These are phyloP conservation scores for Penicillium olsonii DNA, from an alignment of 2,329 filamentous ascomycete genomes.

Conservation along the genomic window DNA sequence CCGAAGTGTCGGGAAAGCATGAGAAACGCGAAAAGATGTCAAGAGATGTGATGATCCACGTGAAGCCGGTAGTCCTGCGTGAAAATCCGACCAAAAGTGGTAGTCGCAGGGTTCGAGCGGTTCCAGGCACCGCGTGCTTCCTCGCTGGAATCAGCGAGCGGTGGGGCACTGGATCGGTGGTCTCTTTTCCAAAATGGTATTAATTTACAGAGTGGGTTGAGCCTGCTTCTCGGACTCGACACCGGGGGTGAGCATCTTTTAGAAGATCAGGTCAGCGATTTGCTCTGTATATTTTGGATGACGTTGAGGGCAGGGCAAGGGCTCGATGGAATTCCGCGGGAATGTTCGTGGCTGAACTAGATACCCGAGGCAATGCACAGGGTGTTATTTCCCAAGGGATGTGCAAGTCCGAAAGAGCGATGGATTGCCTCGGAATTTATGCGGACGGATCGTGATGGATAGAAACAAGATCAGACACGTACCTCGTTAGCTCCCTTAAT, in stretches of 20 bases:
- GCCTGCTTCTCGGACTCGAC: conserved; percentile 30
- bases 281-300: background rate
- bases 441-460: background rate
- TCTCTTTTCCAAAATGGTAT: conserved; percentile 20
- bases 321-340: background rate
- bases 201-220: conserved; percentile 42
- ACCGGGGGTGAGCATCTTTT: conserved; percentile 47
- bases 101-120: background rate
- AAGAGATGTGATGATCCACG: conserved; percentile 3
- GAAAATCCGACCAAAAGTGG: conserved; percentile 1
- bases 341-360: background rate
- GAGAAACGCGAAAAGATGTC: conserved; percentile 23
- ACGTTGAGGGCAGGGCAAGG: background rate
- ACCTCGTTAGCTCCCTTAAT: conserved; percentile 86
- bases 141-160: conserved; percentile 6
- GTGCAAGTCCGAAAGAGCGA: background rate
- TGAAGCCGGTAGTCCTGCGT: background rate
- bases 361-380: conserved; percentile 8
- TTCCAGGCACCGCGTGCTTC: background rate
- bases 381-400: background rate
- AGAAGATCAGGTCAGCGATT: conserved; percentile 15
- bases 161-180: conserved; percentile 14
- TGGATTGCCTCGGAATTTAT: background rate
- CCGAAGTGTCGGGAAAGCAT: conserved; percentile 28
- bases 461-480: conserved; percentile 28